A percentile compares a stretch with the other conserved stretches of the same genome.
Conservation (phyloP, 2,329 filamentous ascomycete species). For the Madurella fahalii region DNA sequence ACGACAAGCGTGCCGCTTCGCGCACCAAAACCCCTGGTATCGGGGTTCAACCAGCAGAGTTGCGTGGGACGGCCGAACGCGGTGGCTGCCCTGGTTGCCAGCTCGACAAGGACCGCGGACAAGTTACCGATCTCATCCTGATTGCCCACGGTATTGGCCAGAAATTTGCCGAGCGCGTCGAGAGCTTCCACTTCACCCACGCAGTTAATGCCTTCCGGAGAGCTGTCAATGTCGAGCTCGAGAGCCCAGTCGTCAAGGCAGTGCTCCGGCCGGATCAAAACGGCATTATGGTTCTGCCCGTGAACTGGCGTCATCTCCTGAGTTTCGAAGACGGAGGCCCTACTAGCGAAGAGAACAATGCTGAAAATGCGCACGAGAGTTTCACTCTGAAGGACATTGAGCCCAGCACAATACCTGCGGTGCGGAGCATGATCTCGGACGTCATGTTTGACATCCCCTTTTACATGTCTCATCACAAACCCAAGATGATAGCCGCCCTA, state of each 20-base stretch:
- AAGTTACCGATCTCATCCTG: conserved; percentile 81
- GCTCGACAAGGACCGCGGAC: conserved; percentile 58
- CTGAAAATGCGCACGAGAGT: conserved; percentile 54
- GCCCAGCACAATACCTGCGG: conserved; percentile 80
- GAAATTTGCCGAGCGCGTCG: conserved; percentile 88
- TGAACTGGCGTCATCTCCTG: conserved; percentile 90
- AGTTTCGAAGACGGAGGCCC: conserved; percentile 78
- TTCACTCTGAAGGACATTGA: conserved; percentile 81
- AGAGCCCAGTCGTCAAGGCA: conserved; percentile 67
- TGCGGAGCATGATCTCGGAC: conserved; percentile 92
- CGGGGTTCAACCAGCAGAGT: neutral
- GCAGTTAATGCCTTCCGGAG: conserved; percentile 87
- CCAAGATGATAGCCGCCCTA: conserved; percentile 88
- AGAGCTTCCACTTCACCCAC: conserved; percentile 96
- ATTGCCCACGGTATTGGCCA: conserved; percentile 96
- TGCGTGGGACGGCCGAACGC: conserved; percentile 12
- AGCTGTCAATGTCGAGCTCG: conserved; percentile 79
- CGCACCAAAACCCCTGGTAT: conserved; percentile 16
- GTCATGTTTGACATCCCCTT: conserved; percentile 99
- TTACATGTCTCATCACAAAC: conserved; percentile 93
- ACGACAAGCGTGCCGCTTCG: conserved; percentile 43
- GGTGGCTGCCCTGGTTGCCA: conserved; percentile 55
- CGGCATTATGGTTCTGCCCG: conserved; percentile 86
- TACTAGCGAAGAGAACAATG: conserved; percentile 51
- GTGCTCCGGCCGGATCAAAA: conserved; percentile 74